Evolutionary conservation across 192 early-diverging fungal species (phyloP).

Genomic region (Coemansia sp.): DNA sequence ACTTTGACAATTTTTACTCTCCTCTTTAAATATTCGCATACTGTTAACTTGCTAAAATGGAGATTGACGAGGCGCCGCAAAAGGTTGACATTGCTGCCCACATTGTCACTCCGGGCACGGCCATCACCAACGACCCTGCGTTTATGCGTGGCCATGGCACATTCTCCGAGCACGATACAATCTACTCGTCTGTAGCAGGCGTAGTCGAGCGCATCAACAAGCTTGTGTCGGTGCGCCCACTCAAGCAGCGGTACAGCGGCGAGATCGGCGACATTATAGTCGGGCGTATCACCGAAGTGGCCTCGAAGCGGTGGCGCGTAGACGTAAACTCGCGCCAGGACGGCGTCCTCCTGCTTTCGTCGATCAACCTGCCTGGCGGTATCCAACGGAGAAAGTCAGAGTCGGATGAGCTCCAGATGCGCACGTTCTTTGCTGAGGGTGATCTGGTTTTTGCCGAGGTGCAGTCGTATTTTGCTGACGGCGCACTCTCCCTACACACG

Average conservation of each 20-base stretch:
- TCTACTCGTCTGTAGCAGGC: conserved; percentile 87
- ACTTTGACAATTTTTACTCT: not conserved
- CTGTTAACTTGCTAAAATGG: conserved; percentile 14
- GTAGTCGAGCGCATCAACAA: conserved; percentile 94
- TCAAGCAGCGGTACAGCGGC: conserved; percentile 85
- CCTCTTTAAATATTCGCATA: not conserved
- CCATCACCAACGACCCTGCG: conserved; percentile 40
- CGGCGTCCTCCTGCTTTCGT: conserved; percentile 80
- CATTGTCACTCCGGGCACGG: conserved; percentile 47
- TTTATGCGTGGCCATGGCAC: conserved; percentile 79
- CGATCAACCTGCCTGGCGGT: conserved; percentile 92
- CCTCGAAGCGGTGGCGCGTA: conserved; percentile 91
- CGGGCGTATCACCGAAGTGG: conserved; percentile 88
- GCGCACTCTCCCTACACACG: conserved; percentile 84
- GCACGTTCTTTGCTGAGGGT: conserved; percentile 90
- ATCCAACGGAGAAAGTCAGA: conserved; percentile 94
- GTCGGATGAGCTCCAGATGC: conserved; percentile 96
- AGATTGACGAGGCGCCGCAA: conserved; percentile 24
- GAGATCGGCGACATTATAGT: conserved; percentile 98
- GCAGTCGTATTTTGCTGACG: conserved; percentile 82
- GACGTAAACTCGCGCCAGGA: conserved; percentile 88
- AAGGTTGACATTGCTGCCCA: conserved; percentile 22
- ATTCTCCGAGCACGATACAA: conserved; percentile 65
- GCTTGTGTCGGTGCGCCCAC: conserved; percentile 84
- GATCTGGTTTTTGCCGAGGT: conserved; percentile 92